These are phyloP conservation scores for Xylaria sp. DNA, from an alignment of 2,329 filamentous ascomycete genomes.

Conservation along the genomic window DNA sequence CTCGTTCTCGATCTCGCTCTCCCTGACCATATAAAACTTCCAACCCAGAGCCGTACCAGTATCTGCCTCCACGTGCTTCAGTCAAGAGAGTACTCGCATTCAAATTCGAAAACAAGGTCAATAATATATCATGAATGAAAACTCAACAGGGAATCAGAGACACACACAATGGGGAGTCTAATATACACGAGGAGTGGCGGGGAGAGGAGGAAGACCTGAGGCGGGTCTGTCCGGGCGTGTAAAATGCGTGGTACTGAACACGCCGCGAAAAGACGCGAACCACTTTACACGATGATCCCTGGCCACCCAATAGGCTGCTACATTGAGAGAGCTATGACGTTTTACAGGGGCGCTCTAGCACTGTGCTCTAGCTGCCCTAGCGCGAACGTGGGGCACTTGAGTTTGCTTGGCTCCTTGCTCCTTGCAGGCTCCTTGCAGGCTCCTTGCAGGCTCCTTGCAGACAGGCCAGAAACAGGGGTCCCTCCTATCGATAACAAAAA, in stretches of 20 bases:
- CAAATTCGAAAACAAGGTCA: constrained; percentile 3
- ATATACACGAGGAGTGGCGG: constrained; percentile 40
- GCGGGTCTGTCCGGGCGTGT: constrained; percentile 21
- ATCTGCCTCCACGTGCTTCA: constrained; percentile 13
- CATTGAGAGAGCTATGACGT: constrained; percentile 30
- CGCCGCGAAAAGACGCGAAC: constrained; percentile 41
- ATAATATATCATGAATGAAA: constrained; percentile 13
- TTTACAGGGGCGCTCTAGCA: constrained; percentile 17
- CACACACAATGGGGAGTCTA: constrained; percentile 23
- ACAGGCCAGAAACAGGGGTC: neutral
- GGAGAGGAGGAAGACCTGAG: constrained; percentile 21
- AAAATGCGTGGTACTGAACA: constrained; percentile 35
- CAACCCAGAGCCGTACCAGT: constrained; percentile 4
- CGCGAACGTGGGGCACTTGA: constrained; percentile 18
- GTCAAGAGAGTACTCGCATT: constrained; percentile 11
- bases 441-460: constrained; percentile 5
- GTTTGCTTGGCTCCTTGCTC: constrained; percentile 1
- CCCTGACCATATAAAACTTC: neutral
- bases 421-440: too few species aligned
- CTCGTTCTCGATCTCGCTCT: neutral
- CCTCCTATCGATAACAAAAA: constrained; percentile 37
- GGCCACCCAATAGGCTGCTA: constrained; percentile 26
- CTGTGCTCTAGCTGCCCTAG: constrained; percentile 25
- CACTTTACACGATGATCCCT: constrained; percentile 38
- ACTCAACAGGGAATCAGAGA: neutral